These are phyloP conservation scores for Alternaria sp. DNA, from an alignment of 2,329 filamentous ascomycete species.

Conservation along the genomic window DNA sequence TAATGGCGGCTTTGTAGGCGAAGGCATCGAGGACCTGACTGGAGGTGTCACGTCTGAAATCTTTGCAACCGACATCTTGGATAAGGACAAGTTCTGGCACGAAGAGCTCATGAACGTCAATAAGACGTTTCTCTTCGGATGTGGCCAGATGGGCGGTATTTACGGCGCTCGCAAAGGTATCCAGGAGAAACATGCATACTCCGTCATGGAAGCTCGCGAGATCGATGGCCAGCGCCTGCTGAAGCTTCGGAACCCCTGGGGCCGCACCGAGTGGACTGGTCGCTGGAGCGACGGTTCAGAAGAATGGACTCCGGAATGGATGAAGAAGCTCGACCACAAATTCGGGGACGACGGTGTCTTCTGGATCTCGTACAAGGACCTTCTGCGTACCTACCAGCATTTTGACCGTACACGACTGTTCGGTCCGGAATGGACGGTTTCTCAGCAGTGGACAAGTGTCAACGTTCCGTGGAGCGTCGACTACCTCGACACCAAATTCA, in stretches of 20 bases:
- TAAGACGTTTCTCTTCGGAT: slow-evolving; percentile 79
- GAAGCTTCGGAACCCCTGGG: slow-evolving; percentile 75
- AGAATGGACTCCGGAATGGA: slow-evolving; percentile 83
- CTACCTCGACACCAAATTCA: slow-evolving; percentile 67
- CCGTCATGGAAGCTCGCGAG: slow-evolving; percentile 65
- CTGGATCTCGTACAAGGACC: slow-evolving; percentile 66
- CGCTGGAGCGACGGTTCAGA: slow-evolving; percentile 83
- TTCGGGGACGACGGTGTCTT: slow-evolving; percentile 78
- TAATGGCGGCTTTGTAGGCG: slow-evolving; percentile 73
- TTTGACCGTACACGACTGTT: slow-evolving; percentile 68
- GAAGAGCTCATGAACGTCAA: slow-evolving; percentile 83
- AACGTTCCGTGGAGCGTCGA: slow-evolving; percentile 66
- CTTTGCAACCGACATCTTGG: slow-evolving; percentile 72
- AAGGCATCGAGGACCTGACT: slow-evolving; percentile 65
- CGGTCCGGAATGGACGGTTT: slow-evolving; percentile 65
- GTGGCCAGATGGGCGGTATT: slow-evolving; percentile 68
- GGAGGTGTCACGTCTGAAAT: slow-evolving; percentile 75
- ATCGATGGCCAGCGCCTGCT: slow-evolving; percentile 62
- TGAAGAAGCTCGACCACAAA: slow-evolving; percentile 72
- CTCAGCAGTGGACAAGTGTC: slow-evolving; percentile 66
- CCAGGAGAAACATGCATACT: slow-evolving; percentile 62
- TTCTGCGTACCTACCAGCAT: slow-evolving; percentile 64
- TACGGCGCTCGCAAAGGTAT: slow-evolving; percentile 61
- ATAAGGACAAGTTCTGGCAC: slow-evolving; percentile 82
- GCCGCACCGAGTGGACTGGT: slow-evolving; percentile 79